phyloP scores from a whole-genome alignment of 2,329 filamentous ascomycete genomes.

The Pezicula rhizophila region DNA sequence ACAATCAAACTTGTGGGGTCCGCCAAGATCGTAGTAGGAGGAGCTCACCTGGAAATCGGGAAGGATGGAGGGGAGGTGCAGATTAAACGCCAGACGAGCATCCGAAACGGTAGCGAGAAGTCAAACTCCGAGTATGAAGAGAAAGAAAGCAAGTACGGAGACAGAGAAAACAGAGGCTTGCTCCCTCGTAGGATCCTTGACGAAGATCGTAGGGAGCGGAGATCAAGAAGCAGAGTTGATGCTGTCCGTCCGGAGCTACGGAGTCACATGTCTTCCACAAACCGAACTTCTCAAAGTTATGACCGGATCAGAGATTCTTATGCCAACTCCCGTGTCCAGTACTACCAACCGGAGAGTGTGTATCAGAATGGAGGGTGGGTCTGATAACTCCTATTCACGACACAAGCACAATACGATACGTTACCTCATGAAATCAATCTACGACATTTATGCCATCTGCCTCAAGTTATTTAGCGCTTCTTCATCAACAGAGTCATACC shows the following conservation, averaged over 20 bases:
- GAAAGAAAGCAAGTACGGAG: constrained; percentile 16
- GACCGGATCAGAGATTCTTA: no score
- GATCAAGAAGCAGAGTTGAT: no score
- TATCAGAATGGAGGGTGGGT: no score
- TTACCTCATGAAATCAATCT: constrained; percentile 15
- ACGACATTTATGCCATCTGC: not conserved
- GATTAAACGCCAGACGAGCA: constrained; percentile 35
- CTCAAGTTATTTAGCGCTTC: constrained; percentile 4
- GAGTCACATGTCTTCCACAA: no score
- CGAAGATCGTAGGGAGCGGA: no score
- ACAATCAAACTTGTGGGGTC: constrained; percentile 55
- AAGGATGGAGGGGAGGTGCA: constrained; percentile 54
- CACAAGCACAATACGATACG: no score
- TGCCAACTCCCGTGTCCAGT: no score
- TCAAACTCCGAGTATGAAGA: constrained; percentile 33
- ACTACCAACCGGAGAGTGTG: no score
- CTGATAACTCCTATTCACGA: no score
- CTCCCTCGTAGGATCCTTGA: no score
- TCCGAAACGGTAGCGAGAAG: constrained; percentile 43
- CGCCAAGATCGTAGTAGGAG: constrained; percentile 49
- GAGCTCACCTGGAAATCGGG: constrained; percentile 50
- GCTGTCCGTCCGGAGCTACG: no score
- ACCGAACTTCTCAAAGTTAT: no score
- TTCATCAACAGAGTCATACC: constrained; percentile 3
- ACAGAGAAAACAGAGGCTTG: constrained; percentile 10